These are phyloP conservation scores for Ammopiptanthus mongolicus DNA, from an alignment of 306 rosid genomes.

Conservation along the genomic window DNA sequence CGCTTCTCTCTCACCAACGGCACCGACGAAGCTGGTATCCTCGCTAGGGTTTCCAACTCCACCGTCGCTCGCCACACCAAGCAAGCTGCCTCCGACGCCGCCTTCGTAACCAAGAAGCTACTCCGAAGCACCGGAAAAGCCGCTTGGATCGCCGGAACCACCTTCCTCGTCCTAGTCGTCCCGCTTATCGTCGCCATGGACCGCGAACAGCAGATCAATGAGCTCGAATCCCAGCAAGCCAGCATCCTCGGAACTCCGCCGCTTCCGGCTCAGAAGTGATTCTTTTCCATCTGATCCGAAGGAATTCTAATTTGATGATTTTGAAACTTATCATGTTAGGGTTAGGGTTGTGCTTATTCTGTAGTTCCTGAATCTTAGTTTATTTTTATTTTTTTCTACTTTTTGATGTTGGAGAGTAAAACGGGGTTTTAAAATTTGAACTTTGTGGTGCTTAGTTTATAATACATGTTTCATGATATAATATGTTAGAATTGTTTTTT, in stretches of 20 bases:
- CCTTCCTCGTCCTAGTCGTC: conserved; percentile 59
- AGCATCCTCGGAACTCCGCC: conserved; percentile 62
- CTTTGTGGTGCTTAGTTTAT: background rate
- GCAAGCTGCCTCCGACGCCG: conserved; percentile 43
- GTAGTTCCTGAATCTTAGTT: background rate
- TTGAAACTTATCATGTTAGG: background rate
- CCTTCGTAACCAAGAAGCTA: conserved; percentile 49
- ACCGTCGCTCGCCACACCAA: conserved; percentile 35
- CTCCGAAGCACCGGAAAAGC: conserved; percentile 78
- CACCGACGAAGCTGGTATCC: background rate
- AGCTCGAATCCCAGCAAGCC: conserved; percentile 77
- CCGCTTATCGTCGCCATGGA: conserved; percentile 81
- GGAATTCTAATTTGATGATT: no score
- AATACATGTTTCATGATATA: background rate
- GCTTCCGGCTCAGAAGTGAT: conserved; percentile 30
- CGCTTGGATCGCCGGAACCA: conserved; percentile 83
- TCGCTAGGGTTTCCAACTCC: conserved; percentile 42
- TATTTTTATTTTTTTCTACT: background rate
- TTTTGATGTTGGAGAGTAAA: background rate
- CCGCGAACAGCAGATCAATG: conserved; percentile 78
- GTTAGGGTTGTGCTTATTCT: background rate
- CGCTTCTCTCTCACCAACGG: background rate
- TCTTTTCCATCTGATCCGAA: background rate
- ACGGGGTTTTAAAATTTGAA: background rate
- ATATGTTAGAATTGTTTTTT: no score